phyloP scores from a whole-genome alignment of 768 basidiomycete species.

The Mycena venus region DNA sequence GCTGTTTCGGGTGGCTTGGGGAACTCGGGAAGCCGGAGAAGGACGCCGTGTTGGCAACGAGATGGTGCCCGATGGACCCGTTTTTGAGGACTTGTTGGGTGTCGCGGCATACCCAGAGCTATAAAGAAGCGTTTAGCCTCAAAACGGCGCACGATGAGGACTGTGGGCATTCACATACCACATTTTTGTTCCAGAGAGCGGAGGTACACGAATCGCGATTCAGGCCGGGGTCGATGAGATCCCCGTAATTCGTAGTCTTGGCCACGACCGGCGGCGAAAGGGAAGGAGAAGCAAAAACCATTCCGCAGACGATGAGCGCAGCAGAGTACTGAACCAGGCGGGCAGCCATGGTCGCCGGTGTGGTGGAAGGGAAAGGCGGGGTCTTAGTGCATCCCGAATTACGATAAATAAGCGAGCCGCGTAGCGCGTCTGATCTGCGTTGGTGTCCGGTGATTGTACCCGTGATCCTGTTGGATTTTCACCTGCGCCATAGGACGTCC shows the following conservation, averaged over 20 bases:
- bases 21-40: neutral
- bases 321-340: neutral
- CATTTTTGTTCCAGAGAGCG: conserved; percentile 19
- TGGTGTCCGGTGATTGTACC: neutral
- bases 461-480: neutral
- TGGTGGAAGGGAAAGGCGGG: neutral
- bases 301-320: neutral
- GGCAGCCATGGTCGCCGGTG: neutral
- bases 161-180: neutral
- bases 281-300: neutral
- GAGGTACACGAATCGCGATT: conserved; percentile 29
- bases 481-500: too few relatives aligned
- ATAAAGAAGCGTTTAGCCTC: neutral
- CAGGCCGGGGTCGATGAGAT: conserved; percentile 1
- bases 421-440: neutral
- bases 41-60: conserved; percentile 26
- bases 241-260: conserved; percentile 11
- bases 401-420: neutral
- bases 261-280: conserved; percentile 7
- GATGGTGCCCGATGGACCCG: neutral
- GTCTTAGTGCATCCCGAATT: neutral
- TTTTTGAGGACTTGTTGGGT: conserved; percentile 13
- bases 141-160: neutral
- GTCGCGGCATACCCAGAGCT: conserved; percentile 33
- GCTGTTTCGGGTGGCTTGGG: neutral